phyloP scores from a whole-genome alignment of 2,329 filamentous ascomycete genomes.

The Phaeophleospora eucalypticola region DNA sequence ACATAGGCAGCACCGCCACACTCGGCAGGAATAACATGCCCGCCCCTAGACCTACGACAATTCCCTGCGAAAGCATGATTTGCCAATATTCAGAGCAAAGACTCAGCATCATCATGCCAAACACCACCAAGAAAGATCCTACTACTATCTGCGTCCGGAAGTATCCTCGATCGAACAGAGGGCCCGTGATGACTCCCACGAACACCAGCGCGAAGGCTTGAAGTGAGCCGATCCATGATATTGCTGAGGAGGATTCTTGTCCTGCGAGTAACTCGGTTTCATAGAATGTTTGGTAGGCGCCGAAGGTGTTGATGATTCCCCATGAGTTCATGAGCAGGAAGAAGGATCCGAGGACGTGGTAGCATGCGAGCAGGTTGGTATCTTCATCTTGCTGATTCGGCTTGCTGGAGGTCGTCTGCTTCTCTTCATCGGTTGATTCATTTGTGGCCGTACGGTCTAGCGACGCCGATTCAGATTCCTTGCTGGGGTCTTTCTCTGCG shows the following conservation, averaged over 20 bases:
- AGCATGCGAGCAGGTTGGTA: too few relatives aligned
- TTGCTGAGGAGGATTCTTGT: too few relatives aligned
- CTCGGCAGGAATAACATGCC: conserved; percentile 11
- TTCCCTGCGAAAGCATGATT: conserved; percentile 10
- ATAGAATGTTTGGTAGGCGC: not conserved
- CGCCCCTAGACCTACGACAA: conserved; percentile 6
- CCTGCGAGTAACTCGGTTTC: too few relatives aligned
- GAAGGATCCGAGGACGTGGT: too few relatives aligned
- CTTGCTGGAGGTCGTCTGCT: too few relatives aligned
- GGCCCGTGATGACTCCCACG: conserved; percentile 20
- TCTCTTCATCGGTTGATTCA: too few relatives aligned
- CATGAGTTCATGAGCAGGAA: too few relatives aligned
- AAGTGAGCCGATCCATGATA: conserved; percentile 23
- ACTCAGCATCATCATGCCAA: conserved; percentile 12
- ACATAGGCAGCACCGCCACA: conserved; percentile 7
- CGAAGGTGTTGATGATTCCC: not conserved
- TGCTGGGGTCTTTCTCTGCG: too few relatives aligned
- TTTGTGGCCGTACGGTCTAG: too few relatives aligned
- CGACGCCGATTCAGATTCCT: too few relatives aligned
- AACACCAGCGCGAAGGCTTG: conserved; percentile 43
- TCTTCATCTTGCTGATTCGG: too few relatives aligned
- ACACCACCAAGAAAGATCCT: conserved; percentile 7
- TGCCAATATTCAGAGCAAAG: conserved; percentile 8
- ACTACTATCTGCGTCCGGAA: conserved; percentile 2
- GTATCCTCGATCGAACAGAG: conserved; percentile 10